Percentiles rank a stretch among this genome's conserved stretches.
Conservation (phyloP, 2,329 filamentous ascomycete genomes). For the Aspergillus fumigatus region DNA sequence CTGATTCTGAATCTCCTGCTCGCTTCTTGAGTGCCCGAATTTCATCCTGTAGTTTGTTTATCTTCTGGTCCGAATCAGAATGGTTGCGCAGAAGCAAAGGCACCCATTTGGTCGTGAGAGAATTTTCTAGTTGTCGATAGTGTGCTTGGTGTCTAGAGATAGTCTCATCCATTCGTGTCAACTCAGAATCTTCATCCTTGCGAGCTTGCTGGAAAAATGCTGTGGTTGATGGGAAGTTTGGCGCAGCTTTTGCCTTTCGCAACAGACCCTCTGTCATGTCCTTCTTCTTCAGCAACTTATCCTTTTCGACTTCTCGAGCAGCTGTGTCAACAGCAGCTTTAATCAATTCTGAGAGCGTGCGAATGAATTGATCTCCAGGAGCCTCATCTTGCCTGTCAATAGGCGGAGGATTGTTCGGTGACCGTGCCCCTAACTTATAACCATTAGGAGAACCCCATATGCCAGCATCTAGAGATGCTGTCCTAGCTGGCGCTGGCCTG, state of each 20-base stretch:
- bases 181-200: conserved; percentile 15
- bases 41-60: conserved; percentile 16
- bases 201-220: conserved; percentile 17
- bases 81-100: neutral
- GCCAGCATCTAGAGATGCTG: neutral
- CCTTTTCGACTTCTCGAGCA: conserved; percentile 22
- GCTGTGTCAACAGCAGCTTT: conserved; percentile 19
- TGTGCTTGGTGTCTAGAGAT: conserved; percentile 14
- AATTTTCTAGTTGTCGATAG: conserved; percentile 12
- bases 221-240: conserved; percentile 21
- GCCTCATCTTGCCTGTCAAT: conserved; percentile 1
- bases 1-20: neutral
- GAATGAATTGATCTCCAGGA: conserved; percentile 39
- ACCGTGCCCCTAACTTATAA: neutral
- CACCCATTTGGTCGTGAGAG: conserved; percentile 9
- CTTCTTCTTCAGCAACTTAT: conserved; percentile 24
- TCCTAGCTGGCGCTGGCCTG: neutral
- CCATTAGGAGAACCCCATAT: neutral
- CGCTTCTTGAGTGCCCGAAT: conserved; percentile 1
- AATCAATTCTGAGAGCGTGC: conserved; percentile 17
- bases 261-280: conserved; percentile 36
- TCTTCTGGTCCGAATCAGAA: conserved; percentile 6
- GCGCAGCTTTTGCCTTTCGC: conserved; percentile 16
- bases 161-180: conserved; percentile 18
- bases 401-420: neutral